Conservation (phyloP, 768 basidiomycete genomes). For the Panus rudis region DNA sequence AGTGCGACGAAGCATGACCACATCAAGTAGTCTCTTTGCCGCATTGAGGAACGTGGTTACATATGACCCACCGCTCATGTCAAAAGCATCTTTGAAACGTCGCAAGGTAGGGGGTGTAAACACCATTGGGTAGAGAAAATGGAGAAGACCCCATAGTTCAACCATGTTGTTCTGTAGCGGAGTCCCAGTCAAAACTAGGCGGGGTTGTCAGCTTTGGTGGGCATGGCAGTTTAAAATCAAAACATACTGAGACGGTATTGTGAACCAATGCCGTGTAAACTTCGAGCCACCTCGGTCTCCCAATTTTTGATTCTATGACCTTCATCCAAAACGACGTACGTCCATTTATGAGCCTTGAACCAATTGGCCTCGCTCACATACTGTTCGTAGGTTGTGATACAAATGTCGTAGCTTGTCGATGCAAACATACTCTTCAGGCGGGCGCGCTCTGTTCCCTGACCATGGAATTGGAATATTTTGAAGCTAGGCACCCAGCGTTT, state of each 20-base stretch:
- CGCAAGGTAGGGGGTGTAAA: slow-evolving; percentile 43
- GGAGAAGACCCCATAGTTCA: slow-evolving; percentile 50
- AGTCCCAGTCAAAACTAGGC: slow-evolving; percentile 60
- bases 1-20: slow-evolving; percentile 55
- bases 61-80: slow-evolving; percentile 48
- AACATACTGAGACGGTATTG: slow-evolving; percentile 47
- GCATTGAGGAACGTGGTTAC: slow-evolving; percentile 40
- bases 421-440: too few species aligned
- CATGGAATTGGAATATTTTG: slow-evolving; percentile 54
- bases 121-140: slow-evolving; percentile 48
- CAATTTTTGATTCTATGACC: slow-evolving; percentile 71
- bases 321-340: slow-evolving; percentile 55
- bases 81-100: slow-evolving; percentile 45
- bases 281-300: slow-evolving; percentile 44
- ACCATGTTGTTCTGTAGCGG: slow-evolving; percentile 63
- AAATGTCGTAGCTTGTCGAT: slow-evolving; percentile 41
- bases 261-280: slow-evolving; percentile 49
- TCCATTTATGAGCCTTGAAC: slow-evolving; percentile 56
- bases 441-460: slow-evolving; percentile 42
- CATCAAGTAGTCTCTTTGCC: slow-evolving; percentile 39
- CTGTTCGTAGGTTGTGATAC: slow-evolving; percentile 64
- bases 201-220: neutral
- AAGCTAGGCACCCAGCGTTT: slow-evolving; percentile 49
- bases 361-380: slow-evolving; percentile 51
- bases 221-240: neutral